Percentiles rank a stretch among this genome's conserved stretches.
Evolutionary conservation across 1,284 basidiomycete genomes (phyloP).

Genomic region (Erythrobasidium hasegawianum): DNA sequence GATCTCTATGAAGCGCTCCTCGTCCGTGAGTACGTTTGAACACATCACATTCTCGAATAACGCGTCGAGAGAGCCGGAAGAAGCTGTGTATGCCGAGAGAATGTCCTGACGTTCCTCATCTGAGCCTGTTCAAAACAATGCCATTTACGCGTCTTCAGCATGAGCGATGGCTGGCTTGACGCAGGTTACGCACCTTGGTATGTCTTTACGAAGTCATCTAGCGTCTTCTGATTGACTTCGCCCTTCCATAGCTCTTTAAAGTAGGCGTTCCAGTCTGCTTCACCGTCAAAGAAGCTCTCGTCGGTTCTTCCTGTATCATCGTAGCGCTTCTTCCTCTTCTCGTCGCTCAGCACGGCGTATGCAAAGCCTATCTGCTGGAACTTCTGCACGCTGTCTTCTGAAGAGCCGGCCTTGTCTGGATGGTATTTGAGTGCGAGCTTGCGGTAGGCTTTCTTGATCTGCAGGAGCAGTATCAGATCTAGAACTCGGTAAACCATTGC

Average conservation of each 20-base stretch:
- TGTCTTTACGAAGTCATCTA: conserved; percentile 83
- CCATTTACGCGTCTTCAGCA: conserved; percentile 4
- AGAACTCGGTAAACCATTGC: neutral
- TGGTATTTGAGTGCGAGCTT: conserved; percentile 75
- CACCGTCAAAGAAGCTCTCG: conserved; percentile 64
- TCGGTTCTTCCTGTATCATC: conserved; percentile 68
- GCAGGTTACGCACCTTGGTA: conserved; percentile 68
- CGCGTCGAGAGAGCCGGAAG: conserved; percentile 65
- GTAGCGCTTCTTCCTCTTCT: conserved; percentile 60
- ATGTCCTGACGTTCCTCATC: conserved; percentile 75
- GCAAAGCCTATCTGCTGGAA: conserved; percentile 90
- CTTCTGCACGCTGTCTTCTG: conserved; percentile 60
- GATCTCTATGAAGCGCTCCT: conserved; percentile 69
- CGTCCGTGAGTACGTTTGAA: conserved; percentile 67
- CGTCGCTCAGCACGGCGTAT: conserved; percentile 77
- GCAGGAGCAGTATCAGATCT: neutral
- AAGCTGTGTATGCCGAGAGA: conserved; percentile 64
- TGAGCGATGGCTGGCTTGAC: neutral
- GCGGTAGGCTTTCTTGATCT: conserved; percentile 60
- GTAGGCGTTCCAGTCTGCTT: conserved; percentile 87
- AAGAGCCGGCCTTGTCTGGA: conserved; percentile 53
- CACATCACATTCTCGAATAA: conserved; percentile 83
- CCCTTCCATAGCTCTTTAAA: conserved; percentile 75
- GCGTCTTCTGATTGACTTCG: conserved; percentile 68
- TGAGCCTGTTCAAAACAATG: conserved; percentile 61